phyloP scores from a whole-genome alignment of 78 protist species.

The Dictyostelium discoideum region DNA sequence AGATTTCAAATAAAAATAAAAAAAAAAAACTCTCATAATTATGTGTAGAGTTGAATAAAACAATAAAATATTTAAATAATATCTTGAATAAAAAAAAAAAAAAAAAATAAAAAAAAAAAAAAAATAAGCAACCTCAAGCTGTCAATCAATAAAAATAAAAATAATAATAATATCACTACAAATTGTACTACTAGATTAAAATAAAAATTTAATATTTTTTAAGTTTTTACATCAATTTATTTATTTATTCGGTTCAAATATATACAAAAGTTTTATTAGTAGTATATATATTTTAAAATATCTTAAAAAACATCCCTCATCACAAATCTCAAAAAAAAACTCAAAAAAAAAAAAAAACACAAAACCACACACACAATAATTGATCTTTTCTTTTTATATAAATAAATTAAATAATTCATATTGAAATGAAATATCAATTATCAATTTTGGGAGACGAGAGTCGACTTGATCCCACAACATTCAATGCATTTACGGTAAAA shows the following conservation, averaged over 20 bases:
- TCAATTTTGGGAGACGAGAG: constrained; percentile 65
- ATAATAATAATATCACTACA: not conserved
- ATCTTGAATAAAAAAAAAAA: no score
- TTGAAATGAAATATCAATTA: constrained; percentile 52
- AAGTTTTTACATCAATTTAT: not conserved
- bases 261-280: not conserved
- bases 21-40: not conserved
- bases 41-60: not conserved
- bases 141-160: no score
- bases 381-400: not conserved
- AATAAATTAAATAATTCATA: not conserved
- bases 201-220: no score
- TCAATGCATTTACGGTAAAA: constrained; percentile 66
- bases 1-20: no score
- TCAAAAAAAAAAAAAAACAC: not conserved
- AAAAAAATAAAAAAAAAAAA: no score
- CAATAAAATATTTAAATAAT: no score
- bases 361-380: not conserved
- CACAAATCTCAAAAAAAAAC: no score
- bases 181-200: not conserved
- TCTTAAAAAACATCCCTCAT: not conserved
- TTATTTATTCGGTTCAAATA: not conserved
- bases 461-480: constrained; percentile 46
- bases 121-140: no score
- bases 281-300: not conserved